phyloP scores from a whole-genome alignment of 495 filamentous ascomycete genomes.

The Cercophora scortea region DNA sequence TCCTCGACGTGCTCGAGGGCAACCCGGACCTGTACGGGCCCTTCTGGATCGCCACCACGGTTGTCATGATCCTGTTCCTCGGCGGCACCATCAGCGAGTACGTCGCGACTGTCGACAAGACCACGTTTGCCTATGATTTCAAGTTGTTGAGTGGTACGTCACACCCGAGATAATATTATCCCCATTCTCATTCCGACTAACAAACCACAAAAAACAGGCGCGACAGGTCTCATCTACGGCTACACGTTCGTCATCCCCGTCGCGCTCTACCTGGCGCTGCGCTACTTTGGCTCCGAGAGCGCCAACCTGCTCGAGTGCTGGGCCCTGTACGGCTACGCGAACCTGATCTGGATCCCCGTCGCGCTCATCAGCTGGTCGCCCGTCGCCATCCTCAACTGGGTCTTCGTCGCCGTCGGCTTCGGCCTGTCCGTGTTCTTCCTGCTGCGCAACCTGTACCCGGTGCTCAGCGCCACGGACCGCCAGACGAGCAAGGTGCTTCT shows the following conservation, averaged over 20 bases:
- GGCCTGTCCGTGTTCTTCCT: constrained; percentile 79
- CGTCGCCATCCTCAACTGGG: constrained; percentile 77
- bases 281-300: constrained; percentile 85
- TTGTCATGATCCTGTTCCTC: constrained; percentile 89
- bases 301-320: constrained; percentile 90
- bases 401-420: constrained; percentile 88
- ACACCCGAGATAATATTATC: not conserved
- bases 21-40: constrained; percentile 93
- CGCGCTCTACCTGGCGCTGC: constrained; percentile 77
- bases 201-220: constrained; percentile 46
- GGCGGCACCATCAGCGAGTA: constrained; percentile 93
- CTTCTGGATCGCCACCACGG: constrained; percentile 97
- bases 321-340: constrained; percentile 90
- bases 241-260: constrained; percentile 82
- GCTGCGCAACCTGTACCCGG: constrained; percentile 85
- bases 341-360: constrained; percentile 93
- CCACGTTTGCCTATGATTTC: constrained; percentile 73
- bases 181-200: not conserved
- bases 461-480: constrained; percentile 83
- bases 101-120: constrained; percentile 42
- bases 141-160: constrained; percentile 59
- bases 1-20: constrained; percentile 93
- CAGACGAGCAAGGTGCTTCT: constrained; percentile 86
- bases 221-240: constrained; percentile 85
- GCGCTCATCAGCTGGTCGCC: constrained; percentile 86